phyloP scores from a whole-genome alignment of 2,329 filamentous ascomycete species.

The Trichophyton simii region DNA sequence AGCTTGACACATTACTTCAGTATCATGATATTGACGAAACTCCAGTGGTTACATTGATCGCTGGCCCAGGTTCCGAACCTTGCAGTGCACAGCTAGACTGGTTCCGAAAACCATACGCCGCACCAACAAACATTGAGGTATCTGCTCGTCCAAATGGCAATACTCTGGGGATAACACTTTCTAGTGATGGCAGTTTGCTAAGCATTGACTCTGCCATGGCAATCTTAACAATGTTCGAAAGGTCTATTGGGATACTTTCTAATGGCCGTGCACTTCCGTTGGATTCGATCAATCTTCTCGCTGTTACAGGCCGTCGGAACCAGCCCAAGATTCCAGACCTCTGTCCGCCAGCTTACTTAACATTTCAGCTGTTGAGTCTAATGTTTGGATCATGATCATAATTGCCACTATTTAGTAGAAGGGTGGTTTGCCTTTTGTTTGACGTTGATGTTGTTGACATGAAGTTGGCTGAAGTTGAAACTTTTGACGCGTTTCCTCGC shows the following conservation, averaged over 20 bases:
- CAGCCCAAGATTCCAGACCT: slow-evolving; percentile 2
- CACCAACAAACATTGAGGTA: slow-evolving; percentile 8
- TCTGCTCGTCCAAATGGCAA: slow-evolving; percentile 6
- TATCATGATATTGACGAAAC: slow-evolving; percentile 11
- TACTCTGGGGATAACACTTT: slow-evolving; percentile 5
- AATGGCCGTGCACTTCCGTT: background rate
- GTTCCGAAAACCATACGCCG: slow-evolving; percentile 8
- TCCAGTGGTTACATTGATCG: slow-evolving; percentile 2
- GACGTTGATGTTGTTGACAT: background rate
- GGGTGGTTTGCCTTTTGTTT: background rate
- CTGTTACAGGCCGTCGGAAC: background rate
- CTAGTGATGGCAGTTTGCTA: slow-evolving; percentile 3
- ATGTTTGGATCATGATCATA: slow-evolving; percentile 1
- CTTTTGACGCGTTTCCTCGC: too few relatives aligned
- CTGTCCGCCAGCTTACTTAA: slow-evolving; percentile 8
- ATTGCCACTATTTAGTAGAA: background rate
- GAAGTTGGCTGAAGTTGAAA: too few relatives aligned
- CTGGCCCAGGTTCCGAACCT: background rate
- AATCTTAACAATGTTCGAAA: slow-evolving; percentile 5
- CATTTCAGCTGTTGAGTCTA: slow-evolving; percentile 7
- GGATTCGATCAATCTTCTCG: background rate
- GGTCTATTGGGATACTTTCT: slow-evolving; percentile 4
- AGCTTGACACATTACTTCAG: slow-evolving; percentile 7
- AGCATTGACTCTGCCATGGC: background rate
- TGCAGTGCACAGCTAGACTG: slow-evolving; percentile 6